Base-by-base conservation (phyloP, 2,329 filamentous ascomycete genomes). In the Colletotrichum magnum region DNA sequence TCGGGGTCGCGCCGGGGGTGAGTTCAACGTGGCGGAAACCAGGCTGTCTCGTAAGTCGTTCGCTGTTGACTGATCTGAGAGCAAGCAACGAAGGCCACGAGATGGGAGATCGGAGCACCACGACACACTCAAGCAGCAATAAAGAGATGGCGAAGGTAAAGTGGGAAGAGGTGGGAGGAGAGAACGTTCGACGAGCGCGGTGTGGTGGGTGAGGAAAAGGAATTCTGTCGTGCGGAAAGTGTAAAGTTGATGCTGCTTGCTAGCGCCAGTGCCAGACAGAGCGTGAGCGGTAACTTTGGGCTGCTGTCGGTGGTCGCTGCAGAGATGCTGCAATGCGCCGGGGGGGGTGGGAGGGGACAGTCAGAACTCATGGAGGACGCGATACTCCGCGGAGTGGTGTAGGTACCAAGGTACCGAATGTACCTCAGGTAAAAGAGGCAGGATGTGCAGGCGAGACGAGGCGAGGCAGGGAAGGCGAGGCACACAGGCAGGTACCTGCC, bases 201-300 rank as follows among this genome's bases (percentile, higher is more conserved):
- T 26, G 66, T 51, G 32, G 67, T 58, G 45, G 67, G 56, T 52
- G 57, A 50, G 47, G 58, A 66, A 61, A 58, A 57, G 57, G 62
- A 60, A 66, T 47, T 56, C 62, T 58, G 57, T 39, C 51, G 67
- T 60, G 67, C 51, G 45, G 51, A 60, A 66, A 69, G 67, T 58
- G 62, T 67, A 69, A 69, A 61, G 51, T 67, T 61, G 62, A 61
- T 64, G 52, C 32, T 36, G 32, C 64, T 68, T 36, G 32, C 64
- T 68, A 68, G 51, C 50, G 43, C 21, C 47, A 61, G 58, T 56
- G 50, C 18, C 21, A 61, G 57, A 56, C 28, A 63, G 28, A 54
- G 65, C 61, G 58, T 32, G 24, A 45, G 60, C 45, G 61, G 52
- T 68, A 48, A 52, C 65, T 68, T 64, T 51, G 28, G n/a, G 51